Conservation (phyloP, 73 alveolate species). For the Paramecium primaurelia region DNA sequence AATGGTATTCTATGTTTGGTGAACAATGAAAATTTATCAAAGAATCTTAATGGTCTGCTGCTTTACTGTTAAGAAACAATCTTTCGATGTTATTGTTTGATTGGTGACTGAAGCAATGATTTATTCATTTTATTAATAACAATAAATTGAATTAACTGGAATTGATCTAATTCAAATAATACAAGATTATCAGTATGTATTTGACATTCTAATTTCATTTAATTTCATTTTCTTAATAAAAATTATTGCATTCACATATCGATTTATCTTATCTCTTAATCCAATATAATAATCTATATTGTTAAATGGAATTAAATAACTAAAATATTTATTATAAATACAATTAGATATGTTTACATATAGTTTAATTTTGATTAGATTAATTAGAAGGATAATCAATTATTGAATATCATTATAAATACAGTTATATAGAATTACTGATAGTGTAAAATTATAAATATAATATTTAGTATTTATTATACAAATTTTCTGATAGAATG, state of each 20-base stretch:
- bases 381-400: too few species aligned
- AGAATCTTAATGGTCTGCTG: neutral
- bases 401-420: neutral
- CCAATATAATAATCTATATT: too few species aligned
- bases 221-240: neutral
- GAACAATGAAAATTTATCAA: neutral
- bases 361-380: neutral
- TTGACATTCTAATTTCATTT: neutral
- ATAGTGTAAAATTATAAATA: neutral
- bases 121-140: neutral
- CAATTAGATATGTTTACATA: too few species aligned
- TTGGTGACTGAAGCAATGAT: neutral
- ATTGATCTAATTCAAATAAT: neutral
- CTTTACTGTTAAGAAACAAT: neutral
- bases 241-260: neutral
- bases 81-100: neutral
- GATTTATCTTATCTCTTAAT: neutral
- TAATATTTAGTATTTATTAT: neutral
- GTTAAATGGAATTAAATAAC: too few species aligned
- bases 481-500: constrained; percentile 8
- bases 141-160: neutral
- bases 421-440: neutral
- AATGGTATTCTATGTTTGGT: neutral
- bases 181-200: neutral
- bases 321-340: too few species aligned